Evolutionary conservation across 2,329 filamentous ascomycete species (phyloP), one percentile per base, ranked within the genome.

Genomic region (Cryphonectria japonica): DNA sequence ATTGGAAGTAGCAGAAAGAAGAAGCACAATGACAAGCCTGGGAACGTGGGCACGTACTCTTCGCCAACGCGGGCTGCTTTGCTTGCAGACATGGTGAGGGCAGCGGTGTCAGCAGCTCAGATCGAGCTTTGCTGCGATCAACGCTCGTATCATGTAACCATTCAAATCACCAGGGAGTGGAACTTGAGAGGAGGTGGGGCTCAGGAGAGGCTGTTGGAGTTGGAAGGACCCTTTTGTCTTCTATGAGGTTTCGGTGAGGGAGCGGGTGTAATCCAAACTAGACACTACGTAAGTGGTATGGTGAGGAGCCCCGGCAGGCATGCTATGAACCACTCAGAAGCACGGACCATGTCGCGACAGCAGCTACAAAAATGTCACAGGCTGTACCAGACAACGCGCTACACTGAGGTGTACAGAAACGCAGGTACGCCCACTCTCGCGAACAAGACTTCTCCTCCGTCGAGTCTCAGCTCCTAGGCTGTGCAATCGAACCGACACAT

Each of bases 51-150:
- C 68, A 84, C 87, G 71, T 82, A 89, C 88, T 90, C 88, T 80
- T 90, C 88, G 79, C 88, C 88, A 74, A 90, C 80, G 69, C 88
- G 86, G 79, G 87, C 85, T 70, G 88, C 87, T 79, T 89, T 89
- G 78, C 82, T 89, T 73, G 87, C 84, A 72, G 88, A 86, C 87
- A 89, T 89, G 76, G 73, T 79, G 71, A 65, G 61, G 60, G 59
- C 65, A 66, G 69, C 62, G 66, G 68, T 52, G 60, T 67, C 70
- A 70, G 70, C 68, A 68, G 70, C 70, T 72, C 68, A 34, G 46
- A 64, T 64, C 68, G 72, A 73, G 72, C 72, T 67, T 67, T 64
- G 68, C 70, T 64, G 72, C 70, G 68, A 66, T 70, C 67, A 71
- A 69, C 64, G 65, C 68, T 59, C 46, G 62, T 34, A 68, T 68